phyloP scores from a whole-genome alignment of 306 rosid genomes.

The Quercus mongolica region DNA sequence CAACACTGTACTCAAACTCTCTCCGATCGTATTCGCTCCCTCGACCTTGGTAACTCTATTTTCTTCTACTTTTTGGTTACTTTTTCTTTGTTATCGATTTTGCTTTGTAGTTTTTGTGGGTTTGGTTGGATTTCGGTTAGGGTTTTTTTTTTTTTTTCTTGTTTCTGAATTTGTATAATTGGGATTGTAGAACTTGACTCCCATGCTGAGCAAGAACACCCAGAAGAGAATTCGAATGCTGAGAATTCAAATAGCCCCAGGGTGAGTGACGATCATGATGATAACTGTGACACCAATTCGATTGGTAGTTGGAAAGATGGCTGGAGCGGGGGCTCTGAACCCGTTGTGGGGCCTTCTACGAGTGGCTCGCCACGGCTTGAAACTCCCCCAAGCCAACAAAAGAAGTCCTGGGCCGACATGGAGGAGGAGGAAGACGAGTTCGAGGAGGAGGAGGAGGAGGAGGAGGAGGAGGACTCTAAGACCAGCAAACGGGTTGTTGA shows the following conservation, averaged over 20 bases:
- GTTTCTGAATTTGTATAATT: too few relatives aligned
- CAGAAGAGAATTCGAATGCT: too few relatives aligned
- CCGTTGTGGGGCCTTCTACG: conserved; percentile 21
- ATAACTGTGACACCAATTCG: conserved; percentile 48
- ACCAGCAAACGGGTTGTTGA: conserved; percentile 27
- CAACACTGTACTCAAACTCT: conserved; percentile 49
- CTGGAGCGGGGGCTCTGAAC: conserved; percentile 30
- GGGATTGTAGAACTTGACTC: too few relatives aligned
- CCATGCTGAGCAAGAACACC: too few relatives aligned
- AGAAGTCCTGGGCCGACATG: conserved; percentile 98
- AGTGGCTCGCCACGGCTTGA: conserved; percentile 20
- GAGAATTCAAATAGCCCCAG: not conserved
- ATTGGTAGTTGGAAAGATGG: conserved; percentile 59
- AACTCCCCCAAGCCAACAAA: conserved; percentile 30
- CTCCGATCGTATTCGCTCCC: conserved; percentile 69
- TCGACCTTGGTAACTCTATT: conserved; percentile 49
- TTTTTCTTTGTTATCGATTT: too few relatives aligned
- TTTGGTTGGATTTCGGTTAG: too few relatives aligned
- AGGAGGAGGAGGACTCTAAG: conserved; percentile 29
- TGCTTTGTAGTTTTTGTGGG: too few relatives aligned
- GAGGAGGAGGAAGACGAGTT: conserved; percentile 86
- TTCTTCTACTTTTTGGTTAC: too few relatives aligned
- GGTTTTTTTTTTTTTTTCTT: too few relatives aligned
- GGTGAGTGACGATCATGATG: conserved; percentile 25
- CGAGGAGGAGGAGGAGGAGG: conserved; percentile 46